Evolutionary conservation across 805 yeast species (phyloP).

Genomic region (Yamadazyma akitaensis): DNA sequence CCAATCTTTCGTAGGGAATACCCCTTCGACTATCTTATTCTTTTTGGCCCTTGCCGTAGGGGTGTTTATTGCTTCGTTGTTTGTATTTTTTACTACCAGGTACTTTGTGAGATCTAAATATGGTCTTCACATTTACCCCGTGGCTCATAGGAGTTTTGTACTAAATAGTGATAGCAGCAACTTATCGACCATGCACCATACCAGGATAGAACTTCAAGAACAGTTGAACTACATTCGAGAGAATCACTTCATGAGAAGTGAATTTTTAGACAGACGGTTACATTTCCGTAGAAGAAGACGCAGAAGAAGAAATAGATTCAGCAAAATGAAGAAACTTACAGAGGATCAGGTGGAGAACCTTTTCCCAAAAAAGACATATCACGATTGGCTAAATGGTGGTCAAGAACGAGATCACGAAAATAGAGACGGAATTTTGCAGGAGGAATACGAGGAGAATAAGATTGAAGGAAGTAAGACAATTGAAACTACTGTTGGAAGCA

Average conservation of each 20-base stretch:
- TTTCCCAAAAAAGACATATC: constrained; percentile 57
- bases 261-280: constrained; percentile 25
- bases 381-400: constrained; percentile 62
- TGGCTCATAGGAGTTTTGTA: constrained; percentile 25
- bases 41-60: constrained; percentile 64
- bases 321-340: constrained; percentile 50
- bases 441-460: constrained; percentile 11
- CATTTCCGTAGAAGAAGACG: constrained; percentile 34
- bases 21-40: constrained; percentile 62
- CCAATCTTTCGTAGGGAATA: constrained; percentile 38
- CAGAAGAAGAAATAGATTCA: constrained; percentile 37
- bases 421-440: constrained; percentile 44
- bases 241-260: constrained; percentile 30
- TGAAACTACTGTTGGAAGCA: not conserved
- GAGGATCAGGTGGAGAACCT: constrained; percentile 56
- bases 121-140: constrained; percentile 49
- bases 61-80: constrained; percentile 51
- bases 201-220: constrained; percentile 28
- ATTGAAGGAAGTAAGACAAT: not conserved
- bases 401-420: constrained; percentile 46
- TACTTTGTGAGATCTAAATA: constrained; percentile 55
- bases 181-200: constrained; percentile 6
- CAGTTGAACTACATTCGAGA: constrained; percentile 34
- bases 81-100: constrained; percentile 57
- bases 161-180: constrained; percentile 6